These are phyloP conservation scores for Sclerotinia glacialis DNA, from an alignment of 2,329 filamentous ascomycete species.

Conservation along the genomic window DNA sequence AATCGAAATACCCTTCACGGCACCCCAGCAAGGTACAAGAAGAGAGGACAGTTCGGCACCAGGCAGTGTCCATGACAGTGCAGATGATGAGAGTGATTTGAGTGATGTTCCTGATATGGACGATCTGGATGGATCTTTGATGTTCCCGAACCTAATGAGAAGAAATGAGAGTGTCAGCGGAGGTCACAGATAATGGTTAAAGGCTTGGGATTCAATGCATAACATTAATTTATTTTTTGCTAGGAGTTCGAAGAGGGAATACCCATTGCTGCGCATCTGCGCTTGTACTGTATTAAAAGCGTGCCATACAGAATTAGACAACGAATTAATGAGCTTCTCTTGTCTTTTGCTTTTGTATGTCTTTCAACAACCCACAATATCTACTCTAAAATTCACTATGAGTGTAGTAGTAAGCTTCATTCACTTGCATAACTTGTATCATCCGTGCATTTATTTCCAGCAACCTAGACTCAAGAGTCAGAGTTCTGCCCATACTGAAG, in stretches of 20 bases:
- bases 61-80: constrained; percentile 48
- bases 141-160: constrained; percentile 29
- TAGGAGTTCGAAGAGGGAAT: constrained; percentile 13
- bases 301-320: not conserved
- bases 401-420: no score
- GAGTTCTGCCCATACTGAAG: no score
- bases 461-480: no score
- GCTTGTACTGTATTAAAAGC: not conserved
- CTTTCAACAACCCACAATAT: no score
- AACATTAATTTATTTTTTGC: not conserved
- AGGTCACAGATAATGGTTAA: not conserved
- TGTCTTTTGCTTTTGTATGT: not conserved
- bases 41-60: constrained; percentile 39
- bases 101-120: constrained; percentile 47
- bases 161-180: constrained; percentile 5
- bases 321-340: not conserved
- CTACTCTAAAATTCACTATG: no score
- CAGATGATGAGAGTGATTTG: constrained; percentile 54
- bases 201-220: not conserved
- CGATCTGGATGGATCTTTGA: constrained; percentile 29
- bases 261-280: constrained; percentile 2
- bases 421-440: no score
- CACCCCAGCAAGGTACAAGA: constrained; percentile 33
- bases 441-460: no score
- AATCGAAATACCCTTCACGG: constrained; percentile 39